Evolutionary conservation across 495 filamentous ascomycete genomes (phyloP).

Genomic region (Xylaria scruposa): DNA sequence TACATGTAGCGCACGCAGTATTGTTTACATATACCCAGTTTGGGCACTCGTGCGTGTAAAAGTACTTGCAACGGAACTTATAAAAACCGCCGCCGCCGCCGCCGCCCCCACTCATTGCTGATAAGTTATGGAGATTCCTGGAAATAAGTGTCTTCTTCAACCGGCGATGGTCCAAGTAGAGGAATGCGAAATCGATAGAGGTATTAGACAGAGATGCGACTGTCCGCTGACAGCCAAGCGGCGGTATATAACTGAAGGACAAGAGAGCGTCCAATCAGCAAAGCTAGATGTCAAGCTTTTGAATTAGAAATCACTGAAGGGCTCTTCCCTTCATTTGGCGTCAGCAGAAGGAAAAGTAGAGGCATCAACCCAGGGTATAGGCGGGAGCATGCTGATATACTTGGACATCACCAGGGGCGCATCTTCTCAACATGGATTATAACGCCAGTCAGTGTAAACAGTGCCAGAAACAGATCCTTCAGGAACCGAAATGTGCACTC

Average conservation of each 20-base stretch:
- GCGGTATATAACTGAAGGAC: constrained; percentile 23
- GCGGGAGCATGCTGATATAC: constrained; percentile 29
- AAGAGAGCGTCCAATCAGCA: constrained; percentile 17
- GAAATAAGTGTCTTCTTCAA: constrained; percentile 11
- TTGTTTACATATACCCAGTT: constrained; percentile 69
- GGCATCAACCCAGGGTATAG: constrained; percentile 19
- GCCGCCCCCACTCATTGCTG: constrained; percentile 60
- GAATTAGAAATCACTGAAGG: background rate
- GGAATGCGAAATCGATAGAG: constrained; percentile 1
- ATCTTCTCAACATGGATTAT: constrained; percentile 21
- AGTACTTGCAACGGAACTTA: constrained; percentile 69
- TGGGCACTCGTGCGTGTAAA: constrained; percentile 61
- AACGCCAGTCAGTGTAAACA: constrained; percentile 15
- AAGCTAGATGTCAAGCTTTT: background rate
- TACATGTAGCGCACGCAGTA: constrained; percentile 61
- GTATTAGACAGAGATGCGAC: constrained; percentile 15
- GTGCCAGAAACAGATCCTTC: constrained; percentile 23
- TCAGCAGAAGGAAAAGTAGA: constrained; percentile 4
- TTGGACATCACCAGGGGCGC: constrained; percentile 1
- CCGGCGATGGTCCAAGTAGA: background rate
- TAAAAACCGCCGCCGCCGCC: constrained; percentile 61
- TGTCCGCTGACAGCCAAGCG: constrained; percentile 34
- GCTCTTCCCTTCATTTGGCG: background rate
- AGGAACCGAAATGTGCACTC: constrained; percentile 9
- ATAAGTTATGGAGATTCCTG: background rate